Evolutionary conservation across 305 asterid species (phyloP).

Genomic region (Plantago coronopus): DNA sequence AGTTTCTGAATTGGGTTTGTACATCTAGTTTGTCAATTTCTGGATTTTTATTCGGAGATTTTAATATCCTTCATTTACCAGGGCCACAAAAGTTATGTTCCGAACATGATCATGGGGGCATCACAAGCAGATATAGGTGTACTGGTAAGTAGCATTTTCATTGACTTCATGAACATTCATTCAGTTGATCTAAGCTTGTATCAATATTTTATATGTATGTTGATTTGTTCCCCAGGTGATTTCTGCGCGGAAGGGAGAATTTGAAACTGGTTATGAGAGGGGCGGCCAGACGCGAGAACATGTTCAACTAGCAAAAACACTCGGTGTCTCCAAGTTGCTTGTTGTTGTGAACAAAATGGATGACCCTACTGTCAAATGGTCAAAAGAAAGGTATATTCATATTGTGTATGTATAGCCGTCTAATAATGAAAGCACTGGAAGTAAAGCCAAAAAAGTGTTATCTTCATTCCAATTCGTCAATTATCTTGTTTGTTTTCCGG

Average conservation of each 20-base stretch:
- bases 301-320: slow-evolving; percentile 94
- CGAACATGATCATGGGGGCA: slow-evolving; percentile 98
- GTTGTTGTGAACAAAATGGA: slow-evolving; percentile 98
- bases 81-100: slow-evolving; percentile 99
- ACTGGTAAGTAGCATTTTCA: slow-evolving; percentile 42
- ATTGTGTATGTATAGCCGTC: slow-evolving; percentile 1
- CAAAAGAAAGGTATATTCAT: slow-evolving; percentile 70
- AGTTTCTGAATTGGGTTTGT: background rate
- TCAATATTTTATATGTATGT: background rate
- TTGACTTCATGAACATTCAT: background rate
- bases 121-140: slow-evolving; percentile 98
- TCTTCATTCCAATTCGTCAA: slow-evolving; percentile 10
- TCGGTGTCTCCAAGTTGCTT: slow-evolving; percentile 85
- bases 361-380: slow-evolving; percentile 94
- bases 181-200: slow-evolving; percentile 1
- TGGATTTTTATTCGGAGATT: slow-evolving; percentile 10
- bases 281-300: slow-evolving; percentile 99
- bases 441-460: background rate
- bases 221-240: slow-evolving; percentile 50
- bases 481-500: slow-evolving; percentile 16
- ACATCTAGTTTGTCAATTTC: background rate
- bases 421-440: slow-evolving; percentile 3
- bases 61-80: slow-evolving; percentile 21
- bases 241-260: slow-evolving; percentile 94
- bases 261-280: slow-evolving; percentile 96